phyloP scores from a whole-genome alignment of 345 rosid species.

The Citrus maxima region DNA sequence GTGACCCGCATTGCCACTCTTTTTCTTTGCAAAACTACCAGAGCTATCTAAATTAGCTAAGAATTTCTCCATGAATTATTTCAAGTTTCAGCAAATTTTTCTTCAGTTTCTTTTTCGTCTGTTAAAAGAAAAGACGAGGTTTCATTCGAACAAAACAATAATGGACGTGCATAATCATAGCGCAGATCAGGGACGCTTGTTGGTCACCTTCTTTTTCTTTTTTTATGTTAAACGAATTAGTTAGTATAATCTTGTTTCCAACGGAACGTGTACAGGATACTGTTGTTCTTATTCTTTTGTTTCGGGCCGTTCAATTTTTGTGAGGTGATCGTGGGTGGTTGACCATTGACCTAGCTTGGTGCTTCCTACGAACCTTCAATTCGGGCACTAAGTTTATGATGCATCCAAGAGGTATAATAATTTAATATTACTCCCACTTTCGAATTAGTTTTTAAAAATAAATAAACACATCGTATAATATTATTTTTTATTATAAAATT shows the following conservation, averaged over 20 bases:
- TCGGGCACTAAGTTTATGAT: too few species aligned
- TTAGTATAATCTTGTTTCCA: constrained; percentile 11
- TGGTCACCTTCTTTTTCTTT: not conserved
- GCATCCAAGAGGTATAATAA: too few species aligned
- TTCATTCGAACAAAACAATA: not conserved
- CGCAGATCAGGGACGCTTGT: constrained; percentile 19
- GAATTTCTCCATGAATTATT: constrained; percentile 15
- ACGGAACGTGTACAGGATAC: not conserved
- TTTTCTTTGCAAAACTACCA: constrained; percentile 18
- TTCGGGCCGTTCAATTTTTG: constrained; percentile 2
- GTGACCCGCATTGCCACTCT: not conserved
- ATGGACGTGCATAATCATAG: constrained; percentile 11
- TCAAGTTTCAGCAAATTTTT: not conserved
- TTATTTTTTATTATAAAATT: too few species aligned
- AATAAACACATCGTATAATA: too few species aligned
- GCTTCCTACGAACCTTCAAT: constrained; percentile 1
- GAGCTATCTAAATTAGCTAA: constrained; percentile 24
- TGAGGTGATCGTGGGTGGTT: constrained; percentile 4
- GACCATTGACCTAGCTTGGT: constrained; percentile 15
- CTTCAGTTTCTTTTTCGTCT: not conserved
- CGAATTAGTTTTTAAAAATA: too few species aligned
- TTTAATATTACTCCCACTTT: too few species aligned
- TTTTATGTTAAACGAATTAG: not conserved
- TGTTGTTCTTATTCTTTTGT: not conserved
- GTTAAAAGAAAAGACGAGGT: not conserved